Base-by-base conservation (phyloP, 768 basidiomycete genomes). In the Lentinula raphanica region DNA sequence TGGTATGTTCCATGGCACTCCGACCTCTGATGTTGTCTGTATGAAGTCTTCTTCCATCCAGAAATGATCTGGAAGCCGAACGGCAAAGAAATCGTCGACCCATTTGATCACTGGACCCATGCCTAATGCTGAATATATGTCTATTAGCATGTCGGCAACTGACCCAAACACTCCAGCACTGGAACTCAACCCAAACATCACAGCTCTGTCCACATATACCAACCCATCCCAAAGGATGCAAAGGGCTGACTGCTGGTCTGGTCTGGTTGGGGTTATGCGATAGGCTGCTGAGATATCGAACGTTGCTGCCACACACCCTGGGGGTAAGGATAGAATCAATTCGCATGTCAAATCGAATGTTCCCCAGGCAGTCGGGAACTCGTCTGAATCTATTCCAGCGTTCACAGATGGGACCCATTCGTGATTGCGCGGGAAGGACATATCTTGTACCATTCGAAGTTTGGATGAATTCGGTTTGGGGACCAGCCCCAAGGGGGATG, bases 211-310 rank as follows among this genome's bases (percentile, higher is more conserved):
- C 3, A 79, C 69, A 28, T 66, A 69, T 1, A 76, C 65, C 28
- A 28, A 15, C 0, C 67, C 73, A 0, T 64, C 15, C 76, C 75
- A 78, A n/a, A n/a, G n/a, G n/a, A n/a, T n/a, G n/a, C n/a, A n/a
- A n/a, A n/a, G n/a, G n/a, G n/a, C n/a, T n/a, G n/a, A n/a, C n/a
- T n/a, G n/a, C 54, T 78, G 73, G 8, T 54, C 46, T 1, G 75
- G 76, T 0, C 51, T 19, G 0, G 75, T 63, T 1, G 76, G 77
- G 0, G 67, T 74, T 2, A 69, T 60, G 1, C 74, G 63, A 58
- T 75, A 77, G 0, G 76, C 77, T 3, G 75, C 63, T 0, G 64
- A 65, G 15, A 80, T 71, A 58, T 80, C 71, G 63, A 76, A 73
- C 0, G 72, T 70, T 0, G 77, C 74, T 2, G 72, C 76, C 11